Conservation (phyloP, 2,329 filamentous ascomycete genomes). For the Epichloe gansuensis region DNA sequence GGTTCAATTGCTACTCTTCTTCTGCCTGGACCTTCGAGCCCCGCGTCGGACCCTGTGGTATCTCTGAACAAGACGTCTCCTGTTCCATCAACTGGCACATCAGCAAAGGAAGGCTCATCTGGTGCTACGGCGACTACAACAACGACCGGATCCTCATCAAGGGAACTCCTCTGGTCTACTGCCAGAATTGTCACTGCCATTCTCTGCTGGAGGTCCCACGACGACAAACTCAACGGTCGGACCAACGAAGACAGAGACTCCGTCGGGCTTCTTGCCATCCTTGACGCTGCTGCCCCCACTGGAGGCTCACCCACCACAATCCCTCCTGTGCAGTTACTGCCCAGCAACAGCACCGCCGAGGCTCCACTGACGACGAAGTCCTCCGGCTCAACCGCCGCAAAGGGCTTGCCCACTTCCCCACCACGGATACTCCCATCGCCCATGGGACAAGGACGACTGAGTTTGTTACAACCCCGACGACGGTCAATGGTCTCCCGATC, state of each 20-base stretch:
- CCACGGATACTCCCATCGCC: constrained; percentile 5
- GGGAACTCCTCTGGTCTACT: neutral
- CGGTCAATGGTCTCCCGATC: constrained; percentile 1
- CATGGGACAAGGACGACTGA: constrained; percentile 3
- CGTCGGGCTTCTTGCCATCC: neutral
- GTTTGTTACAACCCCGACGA: constrained; percentile 1
- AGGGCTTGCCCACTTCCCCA: neutral
- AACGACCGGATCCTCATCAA: neutral
- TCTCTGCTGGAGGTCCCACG: neutral
- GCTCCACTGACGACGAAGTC: constrained; percentile 5
- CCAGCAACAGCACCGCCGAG: constrained; percentile 9
- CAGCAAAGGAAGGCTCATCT: neutral
- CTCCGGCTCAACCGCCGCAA: constrained; percentile 1
- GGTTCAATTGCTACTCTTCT: constrained; percentile 11
- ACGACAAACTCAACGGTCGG: neutral
- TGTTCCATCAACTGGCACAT: neutral
- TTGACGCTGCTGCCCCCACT: neutral
- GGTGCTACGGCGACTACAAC: neutral
- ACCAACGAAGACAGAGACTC: neutral
- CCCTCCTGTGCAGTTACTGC: neutral
- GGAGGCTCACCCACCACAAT: neutral
- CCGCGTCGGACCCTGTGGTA: neutral
- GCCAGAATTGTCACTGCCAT: neutral
- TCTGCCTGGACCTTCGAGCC: constrained; percentile 7
- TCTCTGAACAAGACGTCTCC: neutral